Conservation (phyloP, 2,329 filamentous ascomycete genomes). For the Rugonectria rugulosa region DNA sequence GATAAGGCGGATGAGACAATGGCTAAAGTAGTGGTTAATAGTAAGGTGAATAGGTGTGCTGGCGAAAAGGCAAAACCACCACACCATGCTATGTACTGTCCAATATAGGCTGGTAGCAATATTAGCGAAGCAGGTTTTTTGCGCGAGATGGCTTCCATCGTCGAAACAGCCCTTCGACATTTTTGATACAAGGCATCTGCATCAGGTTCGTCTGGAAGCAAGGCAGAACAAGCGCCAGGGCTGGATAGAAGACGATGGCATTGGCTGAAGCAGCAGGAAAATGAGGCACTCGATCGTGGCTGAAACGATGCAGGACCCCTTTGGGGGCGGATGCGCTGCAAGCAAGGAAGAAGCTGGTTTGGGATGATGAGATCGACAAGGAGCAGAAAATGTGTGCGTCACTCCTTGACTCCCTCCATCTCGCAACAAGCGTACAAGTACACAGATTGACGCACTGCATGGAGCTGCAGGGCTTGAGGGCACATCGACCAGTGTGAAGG, state of each 20-base stretch:
- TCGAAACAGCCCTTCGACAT: no score
- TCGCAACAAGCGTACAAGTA: conserved; percentile 5
- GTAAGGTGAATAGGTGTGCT: no score
- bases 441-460: no score
- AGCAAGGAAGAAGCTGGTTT: conserved; percentile 1
- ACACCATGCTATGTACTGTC: no score
- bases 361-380: conserved; percentile 12
- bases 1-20: background rate
- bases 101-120: no score
- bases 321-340: conserved; percentile 9
- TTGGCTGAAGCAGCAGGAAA: background rate
- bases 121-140: no score
- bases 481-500: background rate
- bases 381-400: conserved; percentile 2
- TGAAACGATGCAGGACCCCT: conserved; percentile 17
- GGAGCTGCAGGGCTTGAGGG: no score
- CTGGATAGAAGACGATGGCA: background rate
- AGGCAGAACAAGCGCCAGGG: conserved; percentile 1
- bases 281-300: conserved; percentile 8
- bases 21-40: no score
- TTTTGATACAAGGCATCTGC: background rate
- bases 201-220: conserved; percentile 2
- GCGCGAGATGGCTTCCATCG: no score
- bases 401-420: background rate
- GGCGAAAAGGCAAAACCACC: background rate